These are phyloP conservation scores for Macadamia integrifolia DNA, from an alignment of 164 flowering plant genomes.

Conservation along the genomic window DNA sequence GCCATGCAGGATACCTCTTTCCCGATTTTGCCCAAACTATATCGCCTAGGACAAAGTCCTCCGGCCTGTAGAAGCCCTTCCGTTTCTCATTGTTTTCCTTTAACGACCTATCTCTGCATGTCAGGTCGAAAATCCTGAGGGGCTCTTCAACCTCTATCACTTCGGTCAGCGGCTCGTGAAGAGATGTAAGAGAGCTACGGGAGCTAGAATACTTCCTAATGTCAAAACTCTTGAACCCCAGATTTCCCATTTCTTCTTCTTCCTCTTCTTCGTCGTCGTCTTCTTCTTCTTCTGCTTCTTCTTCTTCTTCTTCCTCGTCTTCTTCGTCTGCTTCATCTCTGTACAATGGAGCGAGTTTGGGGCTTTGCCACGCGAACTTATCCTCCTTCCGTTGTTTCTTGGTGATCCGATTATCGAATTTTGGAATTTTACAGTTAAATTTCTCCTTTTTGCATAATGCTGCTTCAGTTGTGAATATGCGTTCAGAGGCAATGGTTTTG, in stretches of 20 bases:
- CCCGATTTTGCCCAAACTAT: conserved; percentile 92
- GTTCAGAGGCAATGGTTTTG: conserved; percentile 23
- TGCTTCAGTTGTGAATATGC: conserved; percentile 21
- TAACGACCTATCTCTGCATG: conserved; percentile 6
- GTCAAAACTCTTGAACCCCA: conserved; percentile 15
- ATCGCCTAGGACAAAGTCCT: conserved; percentile 71
- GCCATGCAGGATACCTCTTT: conserved; percentile 78
- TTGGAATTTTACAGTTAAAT: conserved; percentile 22
- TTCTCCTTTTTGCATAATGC: conserved; percentile 23
- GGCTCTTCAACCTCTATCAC: conserved; percentile 2
- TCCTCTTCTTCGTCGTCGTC: background rate
- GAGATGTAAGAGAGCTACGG: conserved; percentile 34
- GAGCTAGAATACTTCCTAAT: conserved; percentile 39
- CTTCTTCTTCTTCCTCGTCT: conserved; percentile 1
- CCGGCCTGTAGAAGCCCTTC: conserved; percentile 41
- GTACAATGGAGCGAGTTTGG: conserved; percentile 22
- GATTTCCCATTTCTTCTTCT: conserved; percentile 14
- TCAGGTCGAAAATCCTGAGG: conserved; percentile 4
- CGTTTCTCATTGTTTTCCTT: conserved; percentile 32
- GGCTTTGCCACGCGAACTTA: conserved; percentile 13
- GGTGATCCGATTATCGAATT: conserved; percentile 4
- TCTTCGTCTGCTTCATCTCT: conserved; percentile 24
- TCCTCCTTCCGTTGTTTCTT: conserved; percentile 23
- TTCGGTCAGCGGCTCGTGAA: conserved; percentile 31
- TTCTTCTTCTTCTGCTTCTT: conserved; percentile 5